Evolutionary conservation across 208 protist species (phyloP), one percentile per base, ranked within the genome.

Genomic region (Leishmania arabica): DNA sequence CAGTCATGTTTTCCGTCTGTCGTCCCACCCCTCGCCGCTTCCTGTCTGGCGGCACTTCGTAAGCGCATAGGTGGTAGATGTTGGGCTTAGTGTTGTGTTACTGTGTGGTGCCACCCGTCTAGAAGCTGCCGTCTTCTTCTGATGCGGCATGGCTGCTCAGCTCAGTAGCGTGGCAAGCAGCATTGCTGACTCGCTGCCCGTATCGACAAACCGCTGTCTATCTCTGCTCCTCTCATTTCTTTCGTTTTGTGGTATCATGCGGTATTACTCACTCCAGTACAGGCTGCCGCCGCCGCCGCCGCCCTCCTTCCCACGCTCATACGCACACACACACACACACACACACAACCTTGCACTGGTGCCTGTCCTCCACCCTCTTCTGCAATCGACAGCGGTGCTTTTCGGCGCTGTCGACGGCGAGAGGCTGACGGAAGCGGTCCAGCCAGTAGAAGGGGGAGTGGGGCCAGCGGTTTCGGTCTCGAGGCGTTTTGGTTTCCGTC

Each of bases 161-260:
- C 21, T 71, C 66, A n/a, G 24, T 11, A 7, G 11, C 24, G 40
- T 42, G 19, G 40, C 66, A 71, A 27, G 8, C 40, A 27, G 42
- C 8, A 3, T 15, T 45, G 5, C 40, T n/a, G 31, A 7, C 6
- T 45, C 19, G 7, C 19, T 68, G 15, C 31, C 31, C 64, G 8
- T 42, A 17, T 17, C 31, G 34, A 6, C 34, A 21, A 68, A 24
- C 31, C 17, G 34, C 64, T 34, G 4, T 40, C 45, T 68, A 75
- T 64, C 37, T 49, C 51, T 80, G 34, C 13, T 84, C 68, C 27
- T 56, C 37, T 65, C 19, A 17, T 75, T 69, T n/a, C 70, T 21
- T 78, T 71, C 3, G 70, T 27, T 64, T 65, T 54, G 62, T 56
- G 27, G 6, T 47, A 54, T 60, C 62, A 27, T 47, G n/a, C 73